Base-by-base conservation (phyloP, 768 basidiomycete species). In the Pleurotus tuoliensis region DNA sequence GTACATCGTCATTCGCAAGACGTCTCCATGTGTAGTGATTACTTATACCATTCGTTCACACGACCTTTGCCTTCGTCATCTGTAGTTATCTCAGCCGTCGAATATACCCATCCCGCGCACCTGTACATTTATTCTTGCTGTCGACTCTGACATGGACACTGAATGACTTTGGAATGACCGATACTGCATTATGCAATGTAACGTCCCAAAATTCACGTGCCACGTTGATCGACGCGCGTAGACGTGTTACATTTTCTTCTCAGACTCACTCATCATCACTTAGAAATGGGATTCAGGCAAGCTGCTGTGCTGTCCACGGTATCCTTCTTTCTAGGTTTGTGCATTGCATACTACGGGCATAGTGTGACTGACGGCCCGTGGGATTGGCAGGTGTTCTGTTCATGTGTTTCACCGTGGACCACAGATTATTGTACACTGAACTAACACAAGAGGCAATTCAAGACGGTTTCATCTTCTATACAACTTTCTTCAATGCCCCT, bases 401-500 rank as follows among this genome's bases (percentile, higher is more conserved):
- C 70, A 90, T 92, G 62, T 92, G 88, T 68, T 83, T 90, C 70
- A 89, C 88, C 69, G 82, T 96, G 51, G 95, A 98, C 77, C 86
- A 94, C 70, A 84, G 87, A 38, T 75, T 97, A 52, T 75, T 98
- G 47, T 95, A 90, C 74, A 75, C 78, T 24, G 75, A 78, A 16
- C 63, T 90, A 43, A 87, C 84, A 2, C 81, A 88, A 1, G 81
- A 85, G 50, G 75, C 82, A 30, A 66, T 90, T 44, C 75, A 79
- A 43, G 92, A 95, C 66, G 94, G 88, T 3, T 87, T 91, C 69
- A 84, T 88, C 64, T 96, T 94, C 73, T 98, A 98, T 68, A 82
- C 82, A 49, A 94, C 92, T 22, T 98, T 97, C 75, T 96, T 83
- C 73, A 91, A 92, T 68, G 86, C 95, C 1, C 95, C 95, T 3